These are phyloP conservation scores for Fusarium bactridioides DNA, from an alignment of 2,329 filamentous ascomycete species.

Conservation along the genomic window DNA sequence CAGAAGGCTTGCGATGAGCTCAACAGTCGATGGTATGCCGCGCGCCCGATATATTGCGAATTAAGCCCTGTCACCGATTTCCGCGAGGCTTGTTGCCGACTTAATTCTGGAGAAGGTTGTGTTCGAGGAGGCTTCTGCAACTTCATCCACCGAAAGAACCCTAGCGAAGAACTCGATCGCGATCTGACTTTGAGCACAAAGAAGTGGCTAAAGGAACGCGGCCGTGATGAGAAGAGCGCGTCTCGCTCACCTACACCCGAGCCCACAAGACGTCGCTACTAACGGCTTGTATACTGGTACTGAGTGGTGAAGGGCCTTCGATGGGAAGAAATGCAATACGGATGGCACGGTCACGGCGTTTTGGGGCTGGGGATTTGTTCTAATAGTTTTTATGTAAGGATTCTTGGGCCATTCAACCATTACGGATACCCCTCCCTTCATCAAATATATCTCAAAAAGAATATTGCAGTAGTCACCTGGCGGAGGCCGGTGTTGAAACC, in stretches of 20 bases:
- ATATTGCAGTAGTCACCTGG: constrained; percentile 21
- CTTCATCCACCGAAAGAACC: constrained; percentile 98
- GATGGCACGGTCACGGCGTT: constrained; percentile 41
- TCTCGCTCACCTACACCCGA: constrained; percentile 87
- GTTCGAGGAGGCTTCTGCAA: constrained; percentile 98
- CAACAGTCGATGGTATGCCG: constrained; percentile 96
- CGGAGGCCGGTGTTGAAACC: constrained; percentile 39
- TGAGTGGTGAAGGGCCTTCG: neutral
- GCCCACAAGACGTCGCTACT: constrained; percentile 77
- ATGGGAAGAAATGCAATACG: constrained; percentile 21
- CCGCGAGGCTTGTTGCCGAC: constrained; percentile 92
- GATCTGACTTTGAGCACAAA: constrained; percentile 90
- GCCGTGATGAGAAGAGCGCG: constrained; percentile 82
- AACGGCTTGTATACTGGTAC: constrained; percentile 37
- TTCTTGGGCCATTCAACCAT: constrained; percentile 26
- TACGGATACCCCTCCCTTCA: constrained; percentile 30
- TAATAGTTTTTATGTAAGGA: constrained; percentile 31
- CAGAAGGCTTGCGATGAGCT: constrained; percentile 93
- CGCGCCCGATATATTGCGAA: constrained; percentile 97
- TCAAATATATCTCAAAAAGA: constrained; percentile 22
- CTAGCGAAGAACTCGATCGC: constrained; percentile 83
- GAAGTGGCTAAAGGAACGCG: constrained; percentile 91
- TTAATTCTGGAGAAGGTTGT: constrained; percentile 95
- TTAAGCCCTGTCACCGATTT: constrained; percentile 97
- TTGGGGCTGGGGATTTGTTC: constrained; percentile 27